phyloP scores from a whole-genome alignment of 2,329 filamentous ascomycete species.

The Talaromyces sp. region DNA sequence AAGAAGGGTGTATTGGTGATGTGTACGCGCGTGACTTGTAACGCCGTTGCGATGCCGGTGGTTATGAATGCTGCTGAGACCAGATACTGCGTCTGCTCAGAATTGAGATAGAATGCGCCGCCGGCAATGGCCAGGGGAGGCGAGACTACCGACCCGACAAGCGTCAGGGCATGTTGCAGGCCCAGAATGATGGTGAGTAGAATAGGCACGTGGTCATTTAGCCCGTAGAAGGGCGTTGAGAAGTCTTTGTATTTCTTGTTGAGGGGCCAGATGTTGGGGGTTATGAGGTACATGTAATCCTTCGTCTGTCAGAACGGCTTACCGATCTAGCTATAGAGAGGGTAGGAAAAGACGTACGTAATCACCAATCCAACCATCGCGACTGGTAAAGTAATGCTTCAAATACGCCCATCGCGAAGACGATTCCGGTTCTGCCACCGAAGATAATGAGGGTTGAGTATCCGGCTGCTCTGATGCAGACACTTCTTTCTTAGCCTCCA shows the following conservation, averaged over 20 bases:
- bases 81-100: constrained; percentile 68
- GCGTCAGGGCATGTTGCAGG: constrained; percentile 75
- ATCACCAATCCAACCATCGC: constrained; percentile 50
- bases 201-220: constrained; percentile 75
- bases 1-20: constrained; percentile 72
- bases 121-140: constrained; percentile 71
- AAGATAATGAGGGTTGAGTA: neutral
- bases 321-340: neutral
- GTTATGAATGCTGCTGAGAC: constrained; percentile 78
- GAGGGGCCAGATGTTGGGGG: constrained; percentile 55
- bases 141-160: constrained; percentile 74
- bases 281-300: constrained; percentile 57
- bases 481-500: constrained; percentile 11
- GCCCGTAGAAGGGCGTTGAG: constrained; percentile 78
- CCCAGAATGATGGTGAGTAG: constrained; percentile 71
- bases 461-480: constrained; percentile 1
- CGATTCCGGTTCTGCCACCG: neutral
- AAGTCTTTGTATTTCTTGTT: constrained; percentile 46
- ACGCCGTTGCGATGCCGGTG: constrained; percentile 68
- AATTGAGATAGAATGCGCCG: constrained; percentile 60
- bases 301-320: constrained; percentile 2
- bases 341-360: constrained; percentile 34
- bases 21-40: constrained; percentile 77
- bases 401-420: constrained; percentile 26
- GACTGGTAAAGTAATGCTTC: constrained; percentile 27